Conservation (phyloP, 495 filamentous ascomycete species). For the Hypoxylon rickii region DNA sequence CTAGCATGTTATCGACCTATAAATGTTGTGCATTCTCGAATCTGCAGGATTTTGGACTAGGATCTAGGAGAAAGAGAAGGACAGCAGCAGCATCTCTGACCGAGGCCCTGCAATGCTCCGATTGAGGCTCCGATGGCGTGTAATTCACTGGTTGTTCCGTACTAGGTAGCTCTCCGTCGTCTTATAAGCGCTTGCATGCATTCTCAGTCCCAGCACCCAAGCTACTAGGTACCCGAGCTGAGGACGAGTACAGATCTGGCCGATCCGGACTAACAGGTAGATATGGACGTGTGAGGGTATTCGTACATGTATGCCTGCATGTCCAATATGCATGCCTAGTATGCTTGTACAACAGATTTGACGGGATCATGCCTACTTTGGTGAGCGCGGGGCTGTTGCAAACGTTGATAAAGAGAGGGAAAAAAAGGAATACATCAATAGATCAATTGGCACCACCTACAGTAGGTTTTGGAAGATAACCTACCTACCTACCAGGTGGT, state of each 20-base stretch:
- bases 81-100: constrained; percentile 21
- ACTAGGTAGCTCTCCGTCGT: constrained; percentile 13
- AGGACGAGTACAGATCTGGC: constrained; percentile 16
- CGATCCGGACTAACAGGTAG: constrained; percentile 10
- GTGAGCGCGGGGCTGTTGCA: too few relatives aligned
- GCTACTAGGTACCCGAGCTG: background rate
- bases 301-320: too few relatives aligned
- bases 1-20: background rate
- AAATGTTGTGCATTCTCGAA: constrained; percentile 21
- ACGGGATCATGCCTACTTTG: too few relatives aligned
- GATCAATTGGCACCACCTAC: too few relatives aligned
- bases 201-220: constrained; percentile 7
- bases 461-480: too few relatives aligned
- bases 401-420: too few relatives aligned
- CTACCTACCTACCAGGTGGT: too few relatives aligned
- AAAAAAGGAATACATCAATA: too few relatives aligned
- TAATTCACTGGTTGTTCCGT: constrained; percentile 22
- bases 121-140: constrained; percentile 32
- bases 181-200: constrained; percentile 28
- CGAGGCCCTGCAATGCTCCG: constrained; percentile 26
- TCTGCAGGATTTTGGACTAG: constrained; percentile 17
- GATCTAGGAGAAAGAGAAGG: constrained; percentile 19
- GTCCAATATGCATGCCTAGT: too few relatives aligned
- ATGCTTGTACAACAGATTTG: too few relatives aligned
- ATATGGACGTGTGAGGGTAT: too few relatives aligned